Conservation (phyloP, 495 filamentous ascomycete genomes). For the Penicillium silybi region DNA sequence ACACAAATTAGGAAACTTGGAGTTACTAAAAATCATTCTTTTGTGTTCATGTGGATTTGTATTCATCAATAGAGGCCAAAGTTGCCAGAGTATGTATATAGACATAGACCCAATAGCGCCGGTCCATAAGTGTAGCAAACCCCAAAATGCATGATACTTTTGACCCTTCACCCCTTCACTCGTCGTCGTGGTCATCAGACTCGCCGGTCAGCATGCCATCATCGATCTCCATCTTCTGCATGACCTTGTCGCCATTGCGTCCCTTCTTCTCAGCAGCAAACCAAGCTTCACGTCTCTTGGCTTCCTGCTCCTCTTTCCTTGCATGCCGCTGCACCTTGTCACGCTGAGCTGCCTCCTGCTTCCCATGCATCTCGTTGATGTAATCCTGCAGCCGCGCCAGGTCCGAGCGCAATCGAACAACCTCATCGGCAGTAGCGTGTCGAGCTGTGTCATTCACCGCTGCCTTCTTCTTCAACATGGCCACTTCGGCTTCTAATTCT, state of each 20-base stretch:
- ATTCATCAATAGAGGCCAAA: background rate
- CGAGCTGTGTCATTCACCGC: slow-evolving; percentile 38
- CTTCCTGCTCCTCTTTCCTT: slow-evolving; percentile 40
- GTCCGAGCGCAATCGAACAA: slow-evolving; percentile 36
- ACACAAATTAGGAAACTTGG: too few relatives aligned
- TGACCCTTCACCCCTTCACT: slow-evolving; percentile 17
- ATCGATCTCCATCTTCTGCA: slow-evolving; percentile 38
- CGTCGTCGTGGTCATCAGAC: slow-evolving; percentile 37
- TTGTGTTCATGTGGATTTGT: background rate
- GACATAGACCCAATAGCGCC: background rate
- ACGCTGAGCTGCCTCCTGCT: slow-evolving; percentile 33
- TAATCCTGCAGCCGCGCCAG: slow-evolving; percentile 38
- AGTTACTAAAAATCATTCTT: background rate
- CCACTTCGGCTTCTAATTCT: slow-evolving; percentile 32
- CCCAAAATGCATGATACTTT: slow-evolving; percentile 2
- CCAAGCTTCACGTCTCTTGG: slow-evolving; percentile 40
- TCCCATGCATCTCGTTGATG: slow-evolving; percentile 39
- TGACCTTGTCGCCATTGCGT: slow-evolving; percentile 36
- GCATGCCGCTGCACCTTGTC: slow-evolving; percentile 36
- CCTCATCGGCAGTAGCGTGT: slow-evolving; percentile 33
- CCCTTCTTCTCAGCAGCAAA: slow-evolving; percentile 46
- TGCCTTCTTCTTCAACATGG: slow-evolving; percentile 38
- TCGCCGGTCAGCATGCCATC: slow-evolving; percentile 35
- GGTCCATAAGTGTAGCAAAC: background rate
- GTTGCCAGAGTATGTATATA: background rate